Evolutionary conservation across 2,329 filamentous ascomycete genomes (phyloP).

Genomic region (Plenodomus tracheiphilus): DNA sequence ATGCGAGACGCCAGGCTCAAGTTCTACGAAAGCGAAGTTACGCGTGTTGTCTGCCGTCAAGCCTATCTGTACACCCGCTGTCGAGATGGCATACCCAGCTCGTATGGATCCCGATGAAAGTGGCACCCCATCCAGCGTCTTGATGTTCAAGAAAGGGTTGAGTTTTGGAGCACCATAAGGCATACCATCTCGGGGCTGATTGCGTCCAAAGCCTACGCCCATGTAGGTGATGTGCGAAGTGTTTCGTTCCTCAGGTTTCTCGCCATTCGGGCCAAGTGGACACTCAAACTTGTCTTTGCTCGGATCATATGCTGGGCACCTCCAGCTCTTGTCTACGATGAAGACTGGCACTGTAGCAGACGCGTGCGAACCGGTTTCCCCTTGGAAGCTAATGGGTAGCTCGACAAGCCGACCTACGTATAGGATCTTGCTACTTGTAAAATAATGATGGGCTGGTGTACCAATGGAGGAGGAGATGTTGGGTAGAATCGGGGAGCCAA

Average conservation of each 20-base stretch:
- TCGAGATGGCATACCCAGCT: conserved; percentile 36
- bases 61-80: conserved; percentile 34
- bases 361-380: conserved; percentile 21
- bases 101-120: conserved; percentile 12
- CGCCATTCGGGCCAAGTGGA: conserved; percentile 30
- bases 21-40: conserved; percentile 25
- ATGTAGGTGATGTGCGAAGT: conserved; percentile 41
- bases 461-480: conserved; percentile 25
- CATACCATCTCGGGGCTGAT: conserved; percentile 32
- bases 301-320: conserved; percentile 41
- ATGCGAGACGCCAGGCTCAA: conserved; percentile 34
- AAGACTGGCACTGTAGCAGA: conserved; percentile 33
- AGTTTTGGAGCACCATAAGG: conserved; percentile 30
- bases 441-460: conserved; percentile 36
- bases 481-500: conserved; percentile 39
- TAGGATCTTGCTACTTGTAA: conserved; percentile 40
- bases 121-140: conserved; percentile 25
- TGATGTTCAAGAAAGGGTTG: conserved; percentile 44
- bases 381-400: conserved; percentile 32
- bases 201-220: conserved; percentile 43
- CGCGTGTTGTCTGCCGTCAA: conserved; percentile 26
- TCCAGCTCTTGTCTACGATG: conserved; percentile 39
- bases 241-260: conserved; percentile 26
- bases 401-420: conserved; percentile 38
- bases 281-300: conserved; percentile 33